Evolutionary conservation across 768 basidiomycete genomes (phyloP).

Genomic region (Galerina marginata): DNA sequence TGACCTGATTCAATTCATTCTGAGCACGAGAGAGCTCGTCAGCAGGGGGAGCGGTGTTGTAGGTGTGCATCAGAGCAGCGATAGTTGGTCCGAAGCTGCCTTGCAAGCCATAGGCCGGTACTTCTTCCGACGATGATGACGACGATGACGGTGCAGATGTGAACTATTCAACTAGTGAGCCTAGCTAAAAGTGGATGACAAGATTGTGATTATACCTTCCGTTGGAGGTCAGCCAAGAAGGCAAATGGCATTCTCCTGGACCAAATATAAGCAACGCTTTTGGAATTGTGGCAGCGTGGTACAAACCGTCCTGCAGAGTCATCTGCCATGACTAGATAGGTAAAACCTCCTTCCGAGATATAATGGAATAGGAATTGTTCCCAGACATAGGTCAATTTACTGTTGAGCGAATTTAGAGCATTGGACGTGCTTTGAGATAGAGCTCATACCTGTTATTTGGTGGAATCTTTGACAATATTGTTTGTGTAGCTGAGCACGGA

Average conservation of each 20-base stretch:
- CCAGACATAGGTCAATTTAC: conserved; percentile 88
- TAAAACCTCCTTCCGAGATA: conserved; percentile 85
- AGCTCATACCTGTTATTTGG: conserved; percentile 73
- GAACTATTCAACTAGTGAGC: conserved; percentile 48
- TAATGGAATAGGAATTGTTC: conserved; percentile 96
- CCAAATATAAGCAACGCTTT: conserved; percentile 6
- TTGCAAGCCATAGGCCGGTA: conserved; percentile 71
- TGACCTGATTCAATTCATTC: conserved; percentile 86
- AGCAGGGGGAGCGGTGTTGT: conserved; percentile 84
- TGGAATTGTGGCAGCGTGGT: not conserved
- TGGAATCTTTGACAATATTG: conserved; percentile 93
- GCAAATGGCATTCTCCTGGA: conserved; percentile 90
- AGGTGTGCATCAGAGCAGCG: conserved; percentile 80
- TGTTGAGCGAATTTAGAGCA: conserved; percentile 35
- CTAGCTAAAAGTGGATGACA: conserved; percentile 2
- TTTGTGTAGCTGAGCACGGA: conserved; percentile 69
- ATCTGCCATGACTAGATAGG: conserved; percentile 94
- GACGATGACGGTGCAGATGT: conserved; percentile 67
- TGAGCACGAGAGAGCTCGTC: conserved; percentile 94
- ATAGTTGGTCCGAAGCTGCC: conserved; percentile 74
- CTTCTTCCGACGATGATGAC: conserved; percentile 54
- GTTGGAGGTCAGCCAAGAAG: conserved; percentile 87
- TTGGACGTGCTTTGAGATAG: not conserved
- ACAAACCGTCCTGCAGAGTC: conserved; percentile 86
- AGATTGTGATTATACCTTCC: conserved; percentile 51